Evolutionary conservation across 352 stramenopile species (phyloP), one percentile per base, ranked within the genome.

Genomic region (Globisporangium cylindrosporum): DNA sequence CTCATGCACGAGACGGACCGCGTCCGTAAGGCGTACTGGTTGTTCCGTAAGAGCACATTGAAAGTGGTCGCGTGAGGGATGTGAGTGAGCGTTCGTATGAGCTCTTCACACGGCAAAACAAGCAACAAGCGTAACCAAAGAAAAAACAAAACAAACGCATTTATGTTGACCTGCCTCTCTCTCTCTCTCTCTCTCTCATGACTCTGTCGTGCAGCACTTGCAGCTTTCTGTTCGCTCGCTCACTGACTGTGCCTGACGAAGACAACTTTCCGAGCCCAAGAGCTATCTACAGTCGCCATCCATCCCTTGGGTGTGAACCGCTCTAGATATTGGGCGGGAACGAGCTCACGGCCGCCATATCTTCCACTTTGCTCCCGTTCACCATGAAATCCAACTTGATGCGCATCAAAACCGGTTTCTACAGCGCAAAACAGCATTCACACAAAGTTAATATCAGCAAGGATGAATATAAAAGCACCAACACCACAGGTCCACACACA

Each of bases 321-420:
- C 46, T 66, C 78, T 88, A 92, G 80, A 89, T 74, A 76, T 80
- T 83, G 56, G 81, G 71, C 56, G 88, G 88, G 69, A 96, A 94
- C 59, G 78, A 81, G 68, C 71, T 92, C 22, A 96, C 84, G 6
- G 88, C 82, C 69, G 76, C 82, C 85, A 96, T 92, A 62, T 96
- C 88, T 68, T 94, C 87, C 59, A 94, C 78, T 69, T 93, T 93
- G 69, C 73, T 91, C 51, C 85, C 88, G 75, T 94, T 93, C 63
- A 92, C 82, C 49, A 85, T 74, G 66, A 93, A 96, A 63, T 94
- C 87, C 48, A 96, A 73, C 71, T 91, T 91, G 64, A 96, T 79
- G 60, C 87, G 82, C 86, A 96, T 94, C 64, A 91, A 70, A 59
- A 96, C 81, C 29, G 86, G 86, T 93, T 96, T 96, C 86, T 95